Conservation (phyloP, 139 green algal species). For the Chlorella sorokiniana region DNA sequence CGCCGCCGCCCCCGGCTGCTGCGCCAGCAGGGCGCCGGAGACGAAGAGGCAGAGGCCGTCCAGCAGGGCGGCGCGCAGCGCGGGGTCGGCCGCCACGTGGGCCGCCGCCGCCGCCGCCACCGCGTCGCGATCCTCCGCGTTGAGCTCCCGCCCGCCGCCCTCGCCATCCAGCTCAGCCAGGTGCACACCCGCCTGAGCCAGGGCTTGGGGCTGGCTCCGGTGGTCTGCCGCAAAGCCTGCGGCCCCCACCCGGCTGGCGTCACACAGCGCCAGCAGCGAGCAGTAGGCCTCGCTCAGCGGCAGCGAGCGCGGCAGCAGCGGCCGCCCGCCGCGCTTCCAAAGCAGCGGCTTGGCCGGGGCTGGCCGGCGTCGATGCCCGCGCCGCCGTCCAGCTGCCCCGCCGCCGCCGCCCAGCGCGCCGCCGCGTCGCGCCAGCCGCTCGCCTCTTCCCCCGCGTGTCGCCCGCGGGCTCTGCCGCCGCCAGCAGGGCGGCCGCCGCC, state of each 20-base stretch:
- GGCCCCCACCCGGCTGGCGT: slow-evolving; percentile 4
- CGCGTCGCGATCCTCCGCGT: slow-evolving; percentile 25
- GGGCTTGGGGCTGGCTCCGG: slow-evolving; percentile 31
- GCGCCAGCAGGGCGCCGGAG: slow-evolving; percentile 17
- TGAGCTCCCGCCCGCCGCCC: background rate
- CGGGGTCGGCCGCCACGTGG: slow-evolving; percentile 47
- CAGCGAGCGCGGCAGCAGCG: slow-evolving; percentile 63
- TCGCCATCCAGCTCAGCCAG: slow-evolving; percentile 31
- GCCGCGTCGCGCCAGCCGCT: background rate
- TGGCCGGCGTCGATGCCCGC: slow-evolving; percentile 42
- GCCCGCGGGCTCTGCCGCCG: background rate
- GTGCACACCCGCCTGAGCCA: slow-evolving; percentile 44
- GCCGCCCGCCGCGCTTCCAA: slow-evolving; percentile 79
- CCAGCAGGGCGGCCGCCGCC: slow-evolving; percentile 42
- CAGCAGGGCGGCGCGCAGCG: slow-evolving; percentile 44
- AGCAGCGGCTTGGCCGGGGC: slow-evolving; percentile 68
- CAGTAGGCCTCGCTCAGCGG: slow-evolving; percentile 37
- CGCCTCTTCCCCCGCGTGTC: background rate
- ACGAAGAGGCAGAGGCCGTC: slow-evolving; percentile 57
- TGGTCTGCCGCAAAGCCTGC: slow-evolving; percentile 34
- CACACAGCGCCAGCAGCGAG: slow-evolving; percentile 39
- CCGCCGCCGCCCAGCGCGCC: slow-evolving; percentile 8
- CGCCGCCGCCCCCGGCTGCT: slow-evolving; percentile 3
- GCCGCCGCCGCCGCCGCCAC: slow-evolving; percentile 46
- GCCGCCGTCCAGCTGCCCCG: slow-evolving; percentile 31